phyloP scores from a whole-genome alignment of 352 stramenopile genomes.

The Saprolegnia diclina region DNA sequence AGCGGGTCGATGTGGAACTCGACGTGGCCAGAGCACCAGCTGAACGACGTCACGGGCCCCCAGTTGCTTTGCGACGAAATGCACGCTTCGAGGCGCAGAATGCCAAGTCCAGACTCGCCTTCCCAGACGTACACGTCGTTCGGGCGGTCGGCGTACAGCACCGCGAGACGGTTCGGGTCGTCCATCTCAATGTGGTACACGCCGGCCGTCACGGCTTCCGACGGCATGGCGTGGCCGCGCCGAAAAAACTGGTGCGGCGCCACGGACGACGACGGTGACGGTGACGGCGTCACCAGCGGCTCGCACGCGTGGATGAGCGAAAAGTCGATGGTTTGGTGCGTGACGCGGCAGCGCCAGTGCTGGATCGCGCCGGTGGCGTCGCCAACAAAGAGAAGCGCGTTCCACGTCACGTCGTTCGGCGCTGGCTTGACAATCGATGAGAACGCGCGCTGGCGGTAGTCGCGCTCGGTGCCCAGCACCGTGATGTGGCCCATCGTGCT shows the following conservation, averaged over 20 bases:
- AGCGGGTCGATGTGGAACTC: slow-evolving; percentile 81
- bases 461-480: slow-evolving; percentile 64
- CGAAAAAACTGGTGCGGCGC: slow-evolving; percentile 33
- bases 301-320: slow-evolving; percentile 62
- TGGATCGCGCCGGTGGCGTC: slow-evolving; percentile 50
- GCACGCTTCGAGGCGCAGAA: slow-evolving; percentile 60
- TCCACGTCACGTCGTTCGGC: slow-evolving; percentile 35
- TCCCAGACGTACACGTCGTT: slow-evolving; percentile 66
- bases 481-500: slow-evolving; percentile 57
- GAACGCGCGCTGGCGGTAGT: slow-evolving; percentile 78
- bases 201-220: slow-evolving; percentile 10
- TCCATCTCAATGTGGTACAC: slow-evolving; percentile 78
- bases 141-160: slow-evolving; percentile 45
- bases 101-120: slow-evolving; percentile 72
- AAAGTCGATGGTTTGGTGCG: slow-evolving; percentile 47
- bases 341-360: slow-evolving; percentile 69
- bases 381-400: slow-evolving; percentile 74
- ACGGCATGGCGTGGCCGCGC: slow-evolving; percentile 29
- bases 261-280: neutral
- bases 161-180: slow-evolving; percentile 73
- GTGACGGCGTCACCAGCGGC: slow-evolving; percentile 23
- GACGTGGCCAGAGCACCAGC: slow-evolving; percentile 72
- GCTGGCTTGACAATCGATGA: slow-evolving; percentile 31
- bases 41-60: slow-evolving; percentile 60
- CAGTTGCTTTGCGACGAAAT: slow-evolving; percentile 46